These are phyloP conservation scores for Nevesoporus exiguus DNA, from an alignment of 768 basidiomycete species.

Conservation along the genomic window DNA sequence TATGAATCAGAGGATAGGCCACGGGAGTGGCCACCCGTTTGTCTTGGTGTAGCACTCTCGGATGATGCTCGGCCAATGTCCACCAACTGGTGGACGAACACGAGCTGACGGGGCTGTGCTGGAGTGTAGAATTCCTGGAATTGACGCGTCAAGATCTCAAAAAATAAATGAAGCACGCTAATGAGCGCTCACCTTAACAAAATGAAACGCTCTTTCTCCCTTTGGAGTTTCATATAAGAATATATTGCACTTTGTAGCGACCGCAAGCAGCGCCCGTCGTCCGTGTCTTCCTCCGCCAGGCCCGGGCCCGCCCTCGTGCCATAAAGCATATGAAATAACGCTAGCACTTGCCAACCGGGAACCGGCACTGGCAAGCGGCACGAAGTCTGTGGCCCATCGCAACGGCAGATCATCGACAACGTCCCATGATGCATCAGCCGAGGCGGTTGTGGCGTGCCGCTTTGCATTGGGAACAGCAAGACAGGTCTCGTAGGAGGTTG, in stretches of 20 bases:
- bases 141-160: conserved; percentile 1
- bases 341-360: conserved; percentile 58
- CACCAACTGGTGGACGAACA: conserved; percentile 68
- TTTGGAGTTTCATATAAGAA: conserved; percentile 78
- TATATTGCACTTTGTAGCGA: conserved; percentile 71
- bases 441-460: conserved; percentile 27
- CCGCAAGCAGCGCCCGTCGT: conserved; percentile 58
- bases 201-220: conserved; percentile 79
- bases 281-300: conserved; percentile 43
- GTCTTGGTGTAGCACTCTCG: conserved; percentile 34
- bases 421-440: conserved; percentile 63
- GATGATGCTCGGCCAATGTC: conserved; percentile 46
- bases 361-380: conserved; percentile 66
- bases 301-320: conserved; percentile 52
- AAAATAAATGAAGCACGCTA: not conserved
- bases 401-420: conserved; percentile 68
- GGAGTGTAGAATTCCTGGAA: conserved; percentile 82
- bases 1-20: conserved; percentile 40
- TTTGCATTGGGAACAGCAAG: conserved; percentile 29
- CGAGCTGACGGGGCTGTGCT: conserved; percentile 56
- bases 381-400: conserved; percentile 86
- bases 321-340: conserved; percentile 66
- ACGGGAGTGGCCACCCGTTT: conserved; percentile 37
- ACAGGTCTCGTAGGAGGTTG: conserved; percentile 27
- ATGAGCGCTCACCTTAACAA: conserved; percentile 54